Percentiles rank a stretch among this genome's conserved stretches.
Evolutionary conservation across 345 rosid genomes (phyloP).

Genomic region (Pugionium cornutum): DNA sequence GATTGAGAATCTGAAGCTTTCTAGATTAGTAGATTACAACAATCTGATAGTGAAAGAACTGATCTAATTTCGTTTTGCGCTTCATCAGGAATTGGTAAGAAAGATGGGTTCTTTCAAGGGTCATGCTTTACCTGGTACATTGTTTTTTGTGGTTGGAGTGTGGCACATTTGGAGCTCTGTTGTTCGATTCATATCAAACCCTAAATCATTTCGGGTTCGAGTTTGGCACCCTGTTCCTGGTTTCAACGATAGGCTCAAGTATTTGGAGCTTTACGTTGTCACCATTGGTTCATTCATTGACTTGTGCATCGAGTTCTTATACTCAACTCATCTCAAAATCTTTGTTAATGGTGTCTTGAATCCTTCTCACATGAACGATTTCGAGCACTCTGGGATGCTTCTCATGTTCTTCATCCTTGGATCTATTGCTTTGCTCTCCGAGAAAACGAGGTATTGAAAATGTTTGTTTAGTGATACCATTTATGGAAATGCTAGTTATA

Average conservation of each 20-base stretch:
- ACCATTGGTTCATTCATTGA: conserved; percentile 73
- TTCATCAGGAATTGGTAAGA: conserved; percentile 24
- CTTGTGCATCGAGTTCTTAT: conserved; percentile 81
- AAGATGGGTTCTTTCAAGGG: conserved; percentile 95
- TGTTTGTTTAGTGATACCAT: not conserved
- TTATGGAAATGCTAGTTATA: conserved; percentile 7
- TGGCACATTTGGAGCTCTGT: conserved; percentile 90
- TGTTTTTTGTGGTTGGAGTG: conserved; percentile 71
- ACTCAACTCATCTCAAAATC: conserved; percentile 88
- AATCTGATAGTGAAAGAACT: conserved; percentile 10
- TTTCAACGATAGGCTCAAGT: conserved; percentile 68
- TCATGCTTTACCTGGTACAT: conserved; percentile 82
- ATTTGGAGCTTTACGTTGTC: conserved; percentile 84
- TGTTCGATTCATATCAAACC: conserved; percentile 58
- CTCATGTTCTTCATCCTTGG: conserved; percentile 92
- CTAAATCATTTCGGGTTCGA: conserved; percentile 68
- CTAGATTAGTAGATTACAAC: not conserved
- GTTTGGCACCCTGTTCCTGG: conserved; percentile 90
- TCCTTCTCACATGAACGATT: conserved; percentile 88
- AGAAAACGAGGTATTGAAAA: conserved; percentile 62
- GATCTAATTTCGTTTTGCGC: not conserved
- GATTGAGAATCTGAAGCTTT: conserved; percentile 8
- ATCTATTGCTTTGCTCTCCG: conserved; percentile 60
- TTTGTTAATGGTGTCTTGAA: conserved; percentile 76
- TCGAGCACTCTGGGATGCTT: conserved; percentile 97